These are phyloP conservation scores for Pugionium dolabratum DNA, from an alignment of 345 rosid genomes.

Conservation along the genomic window DNA sequence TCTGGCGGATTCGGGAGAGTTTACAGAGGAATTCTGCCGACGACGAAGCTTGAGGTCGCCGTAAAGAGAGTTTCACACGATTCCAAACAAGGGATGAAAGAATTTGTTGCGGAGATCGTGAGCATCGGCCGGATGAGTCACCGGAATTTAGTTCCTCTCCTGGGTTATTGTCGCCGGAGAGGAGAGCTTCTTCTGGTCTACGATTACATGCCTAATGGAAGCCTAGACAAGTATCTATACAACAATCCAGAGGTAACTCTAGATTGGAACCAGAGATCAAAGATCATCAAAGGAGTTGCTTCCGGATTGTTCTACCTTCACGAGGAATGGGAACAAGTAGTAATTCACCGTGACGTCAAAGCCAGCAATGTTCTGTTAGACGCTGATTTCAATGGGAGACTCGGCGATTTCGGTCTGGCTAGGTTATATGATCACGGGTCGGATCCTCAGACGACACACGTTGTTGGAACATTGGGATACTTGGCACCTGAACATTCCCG, in stretches of 20 bases:
- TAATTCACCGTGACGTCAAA: conserved; percentile 65
- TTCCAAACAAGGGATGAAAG: conserved; percentile 62
- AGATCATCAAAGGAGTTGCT: conserved; percentile 59
- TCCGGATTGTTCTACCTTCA: conserved; percentile 58
- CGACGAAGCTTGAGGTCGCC: conserved; percentile 50
- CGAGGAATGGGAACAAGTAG: conserved; percentile 70
- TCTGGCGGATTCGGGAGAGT: conserved; percentile 68
- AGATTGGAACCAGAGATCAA: conserved; percentile 56
- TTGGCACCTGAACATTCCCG: conserved; percentile 62
- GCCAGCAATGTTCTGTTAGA: conserved; percentile 66
- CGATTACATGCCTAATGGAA: conserved; percentile 67
- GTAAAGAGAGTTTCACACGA: conserved; percentile 68
- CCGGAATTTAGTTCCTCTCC: conserved; percentile 53
- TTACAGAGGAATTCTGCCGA: conserved; percentile 56
- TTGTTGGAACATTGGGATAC: conserved; percentile 65
- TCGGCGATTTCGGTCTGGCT: conserved; percentile 72
- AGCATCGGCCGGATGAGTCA: conserved; percentile 61
- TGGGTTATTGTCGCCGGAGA: conserved; percentile 65
- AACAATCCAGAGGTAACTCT: conserved; percentile 47
- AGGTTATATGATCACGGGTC: conserved; percentile 60
- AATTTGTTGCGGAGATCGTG: conserved; percentile 60
- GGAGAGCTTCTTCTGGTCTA: conserved; percentile 63
- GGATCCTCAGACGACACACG: conserved; percentile 58
- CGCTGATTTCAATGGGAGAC: conserved; percentile 51
- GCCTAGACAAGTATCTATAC: conserved; percentile 55